Percentiles rank a stretch among this genome's conserved stretches.
Conservation (phyloP, 768 basidiomycete genomes). For the Sarcodon aspratus region DNA sequence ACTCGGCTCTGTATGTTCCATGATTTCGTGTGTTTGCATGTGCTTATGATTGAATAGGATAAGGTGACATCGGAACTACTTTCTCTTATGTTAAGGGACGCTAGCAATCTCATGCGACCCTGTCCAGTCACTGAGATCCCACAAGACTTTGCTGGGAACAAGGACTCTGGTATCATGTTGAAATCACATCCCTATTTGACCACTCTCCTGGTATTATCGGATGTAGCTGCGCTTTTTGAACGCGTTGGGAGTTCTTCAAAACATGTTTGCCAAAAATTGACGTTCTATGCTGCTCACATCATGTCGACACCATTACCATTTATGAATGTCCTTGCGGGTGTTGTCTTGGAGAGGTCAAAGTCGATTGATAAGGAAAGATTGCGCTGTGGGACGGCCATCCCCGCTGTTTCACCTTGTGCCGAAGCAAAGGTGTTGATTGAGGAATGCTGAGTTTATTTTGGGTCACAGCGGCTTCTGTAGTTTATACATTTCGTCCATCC, state of each 20-base stretch:
- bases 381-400: too few relatives aligned
- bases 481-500: too few relatives aligned
- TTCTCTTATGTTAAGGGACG: slow-evolving; percentile 44
- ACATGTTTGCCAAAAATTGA: slow-evolving; percentile 46
- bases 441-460: too few relatives aligned
- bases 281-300: slow-evolving; percentile 60
- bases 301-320: slow-evolving; percentile 32
- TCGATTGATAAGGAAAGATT: slow-evolving; percentile 5
- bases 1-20: slow-evolving; percentile 35
- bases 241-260: background rate
- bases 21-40: background rate
- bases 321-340: slow-evolving; percentile 30
- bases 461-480: too few relatives aligned
- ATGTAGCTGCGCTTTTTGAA: slow-evolving; percentile 34
- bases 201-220: slow-evolving; percentile 41
- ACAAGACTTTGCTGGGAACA: background rate
- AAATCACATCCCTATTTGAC: slow-evolving; percentile 27
- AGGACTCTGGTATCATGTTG: background rate
- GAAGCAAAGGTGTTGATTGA: too few relatives aligned
- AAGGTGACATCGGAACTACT: slow-evolving; percentile 30
- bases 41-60: slow-evolving; percentile 13
- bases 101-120: slow-evolving; percentile 40
- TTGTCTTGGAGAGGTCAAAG: slow-evolving; percentile 21
- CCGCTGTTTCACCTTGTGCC: too few relatives aligned
- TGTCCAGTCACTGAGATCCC: slow-evolving; percentile 16